phyloP scores from a whole-genome alignment of 2,329 filamentous ascomycete species.

The Xylariaceae sp. region DNA sequence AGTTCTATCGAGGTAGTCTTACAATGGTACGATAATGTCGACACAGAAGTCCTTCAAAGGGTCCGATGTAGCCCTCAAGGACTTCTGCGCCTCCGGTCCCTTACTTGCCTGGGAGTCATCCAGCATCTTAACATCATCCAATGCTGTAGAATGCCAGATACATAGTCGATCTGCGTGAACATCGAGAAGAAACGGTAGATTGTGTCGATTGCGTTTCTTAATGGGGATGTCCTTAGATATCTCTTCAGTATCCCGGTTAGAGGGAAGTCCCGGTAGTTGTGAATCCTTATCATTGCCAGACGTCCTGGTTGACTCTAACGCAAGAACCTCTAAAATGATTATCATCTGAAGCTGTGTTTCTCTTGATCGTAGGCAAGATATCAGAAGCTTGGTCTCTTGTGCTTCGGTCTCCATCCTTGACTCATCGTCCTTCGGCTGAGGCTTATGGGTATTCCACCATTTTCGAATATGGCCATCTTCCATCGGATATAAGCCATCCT shows the following conservation, averaged over 20 bases:
- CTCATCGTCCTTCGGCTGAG: conserved; percentile 52
- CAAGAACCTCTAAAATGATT: conserved; percentile 74
- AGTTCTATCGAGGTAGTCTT: conserved; percentile 38
- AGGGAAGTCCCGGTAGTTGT: conserved; percentile 50
- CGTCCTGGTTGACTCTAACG: conserved; percentile 61
- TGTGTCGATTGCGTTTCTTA: conserved; percentile 65
- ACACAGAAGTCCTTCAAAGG: conserved; percentile 76
- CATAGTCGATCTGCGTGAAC: conserved; percentile 76
- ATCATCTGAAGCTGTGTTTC: conserved; percentile 84
- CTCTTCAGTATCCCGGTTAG: conserved; percentile 40
- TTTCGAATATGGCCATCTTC: conserved; percentile 67
- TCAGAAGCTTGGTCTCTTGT: conserved; percentile 61
- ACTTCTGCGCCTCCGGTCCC: conserved; percentile 40
- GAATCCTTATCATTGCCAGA: conserved; percentile 46
- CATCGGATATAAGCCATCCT: conserved; percentile 67
- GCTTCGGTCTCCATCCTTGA: conserved; percentile 43
- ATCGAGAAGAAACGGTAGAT: conserved; percentile 68
- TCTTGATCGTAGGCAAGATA: conserved; percentile 69
- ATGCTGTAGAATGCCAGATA: conserved; percentile 79
- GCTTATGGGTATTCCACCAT: conserved; percentile 70
- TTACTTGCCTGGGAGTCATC: conserved; percentile 50
- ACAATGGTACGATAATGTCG: conserved; percentile 81
- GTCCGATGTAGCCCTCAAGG: conserved; percentile 55
- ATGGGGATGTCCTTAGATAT: conserved; percentile 37
- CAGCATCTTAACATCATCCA: conserved; percentile 57